Evolutionary conservation across 2,329 filamentous ascomycete species (phyloP).

Genomic region (Emergomyces pasteurianus): DNA sequence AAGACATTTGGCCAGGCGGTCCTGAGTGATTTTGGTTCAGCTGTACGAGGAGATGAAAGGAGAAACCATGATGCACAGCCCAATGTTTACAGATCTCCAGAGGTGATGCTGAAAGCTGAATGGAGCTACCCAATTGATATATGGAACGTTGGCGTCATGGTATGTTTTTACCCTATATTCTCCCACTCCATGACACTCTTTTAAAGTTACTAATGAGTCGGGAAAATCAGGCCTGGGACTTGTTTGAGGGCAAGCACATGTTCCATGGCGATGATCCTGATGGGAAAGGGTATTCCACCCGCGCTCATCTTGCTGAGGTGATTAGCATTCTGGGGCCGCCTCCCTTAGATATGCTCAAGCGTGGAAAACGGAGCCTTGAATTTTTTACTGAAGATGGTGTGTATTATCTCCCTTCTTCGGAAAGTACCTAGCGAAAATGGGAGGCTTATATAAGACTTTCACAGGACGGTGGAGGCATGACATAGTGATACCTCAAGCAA

Average conservation of each 20-base stretch:
- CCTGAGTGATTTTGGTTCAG: slow-evolving; percentile 29
- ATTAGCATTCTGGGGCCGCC: slow-evolving; percentile 29
- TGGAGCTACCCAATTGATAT: slow-evolving; percentile 40
- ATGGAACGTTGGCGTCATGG: slow-evolving; percentile 41
- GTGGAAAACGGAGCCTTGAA: slow-evolving; percentile 23
- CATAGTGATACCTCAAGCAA: slow-evolving; percentile 9
- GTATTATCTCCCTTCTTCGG: slow-evolving; percentile 2
- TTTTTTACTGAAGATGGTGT: slow-evolving; percentile 33
- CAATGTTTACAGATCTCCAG: slow-evolving; percentile 22
- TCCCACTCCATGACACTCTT: not conserved
- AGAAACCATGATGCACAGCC: slow-evolving; percentile 35
- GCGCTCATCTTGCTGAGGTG: slow-evolving; percentile 20
- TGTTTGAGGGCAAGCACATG: slow-evolving; percentile 36
- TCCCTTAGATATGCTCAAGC: slow-evolving; percentile 23
- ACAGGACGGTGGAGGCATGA: slow-evolving; percentile 15
- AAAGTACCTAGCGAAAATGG: not conserved
- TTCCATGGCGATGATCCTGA: slow-evolving; percentile 32
- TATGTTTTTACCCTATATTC: slow-evolving; percentile 11
- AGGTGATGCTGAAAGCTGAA: slow-evolving; percentile 36
- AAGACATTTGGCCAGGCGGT: slow-evolving; percentile 21
- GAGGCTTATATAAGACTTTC: slow-evolving; percentile 7
- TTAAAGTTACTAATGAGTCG: not conserved
- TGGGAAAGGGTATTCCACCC: slow-evolving; percentile 24
- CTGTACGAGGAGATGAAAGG: slow-evolving; percentile 25
- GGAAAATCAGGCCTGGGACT: slow-evolving; percentile 25